These are phyloP conservation scores for Lantana camara DNA, from an alignment of 257 asterid genomes.

Conservation along the genomic window DNA sequence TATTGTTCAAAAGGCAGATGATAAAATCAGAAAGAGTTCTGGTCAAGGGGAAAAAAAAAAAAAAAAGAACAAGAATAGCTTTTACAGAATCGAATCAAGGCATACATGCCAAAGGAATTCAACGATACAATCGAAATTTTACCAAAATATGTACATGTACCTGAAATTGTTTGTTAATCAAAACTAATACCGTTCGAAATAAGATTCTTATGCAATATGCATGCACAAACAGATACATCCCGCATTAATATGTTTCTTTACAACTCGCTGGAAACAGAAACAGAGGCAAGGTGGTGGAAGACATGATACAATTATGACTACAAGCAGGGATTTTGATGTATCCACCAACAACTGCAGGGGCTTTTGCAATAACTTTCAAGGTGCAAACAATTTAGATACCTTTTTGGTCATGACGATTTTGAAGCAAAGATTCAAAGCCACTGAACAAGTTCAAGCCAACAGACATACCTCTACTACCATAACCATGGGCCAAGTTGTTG, in stretches of 20 bases:
- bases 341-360: no score
- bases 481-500: conserved; percentile 57
- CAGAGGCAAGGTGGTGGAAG: no score
- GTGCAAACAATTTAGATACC: no score
- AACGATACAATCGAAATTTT: no score
- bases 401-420: no score
- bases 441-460: conserved; percentile 9
- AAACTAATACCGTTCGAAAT: neutral
- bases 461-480: conserved; percentile 65
- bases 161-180: no score
- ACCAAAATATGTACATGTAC: no score
- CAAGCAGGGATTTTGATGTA: no score
- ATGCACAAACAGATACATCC: neutral
- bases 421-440: conserved; percentile 1
- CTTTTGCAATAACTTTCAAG: no score
- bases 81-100: neutral
- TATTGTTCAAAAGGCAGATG: conserved; percentile 21
- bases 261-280: no score
- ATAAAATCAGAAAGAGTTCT: conserved; percentile 24
- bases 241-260: no score
- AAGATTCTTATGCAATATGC: conserved; percentile 3
- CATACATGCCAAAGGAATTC: conserved; percentile 14
- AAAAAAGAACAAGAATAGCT: conserved; percentile 3
- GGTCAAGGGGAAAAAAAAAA: conserved; percentile 1
- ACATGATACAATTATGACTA: no score